These are phyloP conservation scores for Verticillium nonalfalfae DNA, from an alignment of 2,329 filamentous ascomycete species.

Conservation along the genomic window DNA sequence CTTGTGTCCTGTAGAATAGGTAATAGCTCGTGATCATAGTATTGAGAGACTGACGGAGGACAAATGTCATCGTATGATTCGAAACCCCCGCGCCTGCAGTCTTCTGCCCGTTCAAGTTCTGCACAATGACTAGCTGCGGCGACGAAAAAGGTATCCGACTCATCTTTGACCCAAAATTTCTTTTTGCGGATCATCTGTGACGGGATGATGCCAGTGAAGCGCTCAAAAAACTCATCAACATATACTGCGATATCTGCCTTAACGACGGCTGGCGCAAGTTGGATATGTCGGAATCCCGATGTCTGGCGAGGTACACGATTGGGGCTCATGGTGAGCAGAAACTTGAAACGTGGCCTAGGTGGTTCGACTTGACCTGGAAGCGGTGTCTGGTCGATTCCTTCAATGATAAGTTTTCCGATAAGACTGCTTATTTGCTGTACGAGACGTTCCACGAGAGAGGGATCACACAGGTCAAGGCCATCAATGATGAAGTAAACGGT, in stretches of 20 bases:
- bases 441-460: conserved; percentile 2
- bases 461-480: conserved; percentile 13
- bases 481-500: conserved; percentile 15
- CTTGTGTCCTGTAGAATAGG: conserved; percentile 10
- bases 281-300: background rate
- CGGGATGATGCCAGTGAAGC: conserved; percentile 2
- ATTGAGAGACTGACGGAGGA: conserved; percentile 5
- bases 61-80: background rate
- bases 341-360: conserved; percentile 5
- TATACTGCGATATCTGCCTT: conserved; percentile 7
- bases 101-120: conserved; percentile 3
- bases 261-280: conserved; percentile 7
- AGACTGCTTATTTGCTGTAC: conserved; percentile 4
- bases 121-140: conserved; percentile 10
- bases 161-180: conserved; percentile 5
- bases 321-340: conserved; percentile 5
- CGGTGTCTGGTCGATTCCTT: background rate
- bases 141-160: conserved; percentile 9
- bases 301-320: conserved; percentile 1
- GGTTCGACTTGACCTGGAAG: background rate
- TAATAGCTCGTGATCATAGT: conserved; percentile 12
- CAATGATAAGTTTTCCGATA: background rate
- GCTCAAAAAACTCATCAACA: conserved; percentile 9
- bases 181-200: background rate
- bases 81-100: background rate